phyloP scores from a whole-genome alignment of 352 stramenopile species.

The Phytophthora podocarpi region DNA sequence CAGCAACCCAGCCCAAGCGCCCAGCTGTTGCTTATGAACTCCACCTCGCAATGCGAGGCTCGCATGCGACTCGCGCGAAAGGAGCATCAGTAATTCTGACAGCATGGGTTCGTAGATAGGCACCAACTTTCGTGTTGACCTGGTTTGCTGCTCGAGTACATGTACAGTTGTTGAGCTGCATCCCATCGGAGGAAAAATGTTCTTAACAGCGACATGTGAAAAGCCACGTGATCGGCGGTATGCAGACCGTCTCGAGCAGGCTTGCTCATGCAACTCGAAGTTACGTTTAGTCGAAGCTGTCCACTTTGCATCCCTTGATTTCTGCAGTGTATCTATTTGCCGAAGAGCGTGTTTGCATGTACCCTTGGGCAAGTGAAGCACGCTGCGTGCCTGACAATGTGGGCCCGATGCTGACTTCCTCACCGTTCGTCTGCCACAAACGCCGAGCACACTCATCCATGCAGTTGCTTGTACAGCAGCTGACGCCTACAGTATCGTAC shows the following conservation, averaged over 20 bases:
- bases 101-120: neutral
- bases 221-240: constrained; percentile 30
- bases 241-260: constrained; percentile 3
- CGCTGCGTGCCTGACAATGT: neutral
- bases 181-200: constrained; percentile 16
- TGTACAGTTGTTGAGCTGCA: constrained; percentile 8
- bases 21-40: constrained; percentile 38
- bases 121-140: constrained; percentile 12
- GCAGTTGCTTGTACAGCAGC: constrained; percentile 7
- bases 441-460: neutral
- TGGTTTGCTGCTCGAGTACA: constrained; percentile 7
- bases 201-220: constrained; percentile 34
- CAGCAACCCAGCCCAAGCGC: constrained; percentile 23
- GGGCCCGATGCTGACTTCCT: too few species aligned
- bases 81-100: constrained; percentile 26
- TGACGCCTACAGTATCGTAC: constrained; percentile 7
- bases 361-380: too few species aligned
- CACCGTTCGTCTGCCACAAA: neutral
- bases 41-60: too few species aligned
- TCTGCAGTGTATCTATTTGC: constrained; percentile 8
- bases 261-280: constrained; percentile 15
- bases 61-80: constrained; percentile 9
- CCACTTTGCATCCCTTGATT: constrained; percentile 20
- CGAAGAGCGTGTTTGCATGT: neutral
- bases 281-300: constrained; percentile 31